These are phyloP conservation scores for Pyricularia sp. DNA, from an alignment of 2,329 filamentous ascomycete genomes.

Conservation along the genomic window DNA sequence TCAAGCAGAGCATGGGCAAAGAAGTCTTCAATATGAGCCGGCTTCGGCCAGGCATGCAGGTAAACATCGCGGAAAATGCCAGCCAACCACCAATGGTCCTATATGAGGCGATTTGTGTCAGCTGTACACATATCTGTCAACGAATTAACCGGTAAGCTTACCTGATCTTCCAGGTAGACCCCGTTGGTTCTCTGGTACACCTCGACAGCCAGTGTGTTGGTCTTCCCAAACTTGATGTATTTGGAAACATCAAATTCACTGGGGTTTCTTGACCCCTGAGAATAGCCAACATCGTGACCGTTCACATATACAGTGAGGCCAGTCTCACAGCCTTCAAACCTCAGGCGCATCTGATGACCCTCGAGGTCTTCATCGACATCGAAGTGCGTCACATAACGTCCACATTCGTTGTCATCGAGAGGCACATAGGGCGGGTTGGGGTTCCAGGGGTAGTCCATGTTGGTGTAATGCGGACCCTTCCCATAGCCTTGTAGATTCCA, in stretches of 20 bases:
- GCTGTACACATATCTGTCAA: background rate
- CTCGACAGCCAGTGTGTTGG: slow-evolving; percentile 52
- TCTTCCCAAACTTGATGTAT: slow-evolving; percentile 20
- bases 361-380: slow-evolving; percentile 33
- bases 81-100: slow-evolving; percentile 60
- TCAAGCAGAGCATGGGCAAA: slow-evolving; percentile 37
- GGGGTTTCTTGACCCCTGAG: slow-evolving; percentile 61
- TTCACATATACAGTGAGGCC: slow-evolving; percentile 64
- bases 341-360: slow-evolving; percentile 46
- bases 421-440: slow-evolving; percentile 58
- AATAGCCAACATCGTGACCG: slow-evolving; percentile 56
- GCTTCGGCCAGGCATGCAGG: slow-evolving; percentile 47
- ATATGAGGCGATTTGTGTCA: background rate
- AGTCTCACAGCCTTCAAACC: slow-evolving; percentile 66
- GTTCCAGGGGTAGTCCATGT: slow-evolving; percentile 57
- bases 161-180: slow-evolving; percentile 58
- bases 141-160: background rate
- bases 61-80: slow-evolving; percentile 63
- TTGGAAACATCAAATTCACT: slow-evolving; percentile 61
- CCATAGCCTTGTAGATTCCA: slow-evolving; percentile 65
- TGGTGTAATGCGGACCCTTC: slow-evolving; percentile 58
- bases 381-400: slow-evolving; percentile 52
- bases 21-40: slow-evolving; percentile 23
- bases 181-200: slow-evolving; percentile 66
- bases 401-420: slow-evolving; percentile 53